Evolutionary conservation across 164 flowering plant species (phyloP).

Genomic region (Malania oleifera): DNA sequence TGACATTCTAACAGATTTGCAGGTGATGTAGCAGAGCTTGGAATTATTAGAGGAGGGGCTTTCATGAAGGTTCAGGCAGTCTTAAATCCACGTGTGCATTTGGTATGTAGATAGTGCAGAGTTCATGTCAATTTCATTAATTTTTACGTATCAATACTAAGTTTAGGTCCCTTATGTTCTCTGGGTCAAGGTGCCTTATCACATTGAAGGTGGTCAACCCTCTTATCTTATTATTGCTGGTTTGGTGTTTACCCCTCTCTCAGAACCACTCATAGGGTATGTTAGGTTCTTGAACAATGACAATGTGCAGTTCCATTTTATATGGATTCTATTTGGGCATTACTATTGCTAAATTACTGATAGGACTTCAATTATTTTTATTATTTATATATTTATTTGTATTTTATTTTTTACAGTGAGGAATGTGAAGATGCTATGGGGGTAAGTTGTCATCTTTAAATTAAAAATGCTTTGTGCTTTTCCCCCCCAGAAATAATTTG

Average conservation of each 20-base stretch:
- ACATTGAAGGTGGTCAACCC: conserved; percentile 87
- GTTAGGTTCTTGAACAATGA: conserved; percentile 9
- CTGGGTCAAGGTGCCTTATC: conserved; percentile 72
- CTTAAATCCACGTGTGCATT: conserved; percentile 76
- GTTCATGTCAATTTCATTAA: not conserved
- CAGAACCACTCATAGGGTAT: conserved; percentile 98
- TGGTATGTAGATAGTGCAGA: conserved; percentile 40
- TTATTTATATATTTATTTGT: not conserved
- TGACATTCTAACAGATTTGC: conserved; percentile 59
- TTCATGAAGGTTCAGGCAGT: conserved; percentile 59
- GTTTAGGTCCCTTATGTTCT: conserved; percentile 5
- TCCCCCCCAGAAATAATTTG: not conserved
- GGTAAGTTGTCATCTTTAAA: conserved; percentile 36
- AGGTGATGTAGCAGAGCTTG: conserved; percentile 85
- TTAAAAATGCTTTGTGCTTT: not conserved
- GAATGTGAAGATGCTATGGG: conserved; percentile 89
- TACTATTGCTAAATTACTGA: not conserved
- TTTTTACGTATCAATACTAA: not conserved
- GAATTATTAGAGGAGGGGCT: conserved; percentile 72
- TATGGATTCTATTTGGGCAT: not conserved
- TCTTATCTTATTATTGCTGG: conserved; percentile 91
- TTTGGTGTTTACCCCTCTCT: conserved; percentile 93
- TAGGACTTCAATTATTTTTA: not conserved
- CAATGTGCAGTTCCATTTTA: not conserved
- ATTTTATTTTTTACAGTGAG: conserved; percentile 46